A percentile compares a stretch with the other conserved stretches of the same genome.
Evolutionary conservation across 148 eudicot species (phyloP).

Genomic region (Rheum nobile): DNA sequence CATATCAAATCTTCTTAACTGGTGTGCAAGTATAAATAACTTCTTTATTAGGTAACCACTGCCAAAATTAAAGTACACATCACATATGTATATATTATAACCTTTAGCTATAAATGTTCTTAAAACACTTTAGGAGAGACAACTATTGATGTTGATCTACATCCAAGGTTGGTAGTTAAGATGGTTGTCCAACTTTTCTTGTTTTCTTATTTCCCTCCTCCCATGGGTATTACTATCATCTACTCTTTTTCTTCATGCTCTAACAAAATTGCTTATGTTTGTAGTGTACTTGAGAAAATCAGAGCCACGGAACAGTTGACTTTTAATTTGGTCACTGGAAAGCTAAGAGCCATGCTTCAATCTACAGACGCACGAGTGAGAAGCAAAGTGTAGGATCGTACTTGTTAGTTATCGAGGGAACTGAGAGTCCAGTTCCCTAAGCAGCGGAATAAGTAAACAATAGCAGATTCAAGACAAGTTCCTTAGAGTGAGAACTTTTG

Average conservation of each 20-base stretch:
- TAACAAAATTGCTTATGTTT: neutral
- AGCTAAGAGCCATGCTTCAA: constrained; percentile 83
- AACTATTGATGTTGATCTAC: constrained; percentile 61
- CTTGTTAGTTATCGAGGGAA: no score
- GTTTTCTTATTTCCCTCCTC: neutral
- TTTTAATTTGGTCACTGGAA: constrained; percentile 58
- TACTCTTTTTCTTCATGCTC: neutral
- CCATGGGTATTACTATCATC: neutral
- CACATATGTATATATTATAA: no score
- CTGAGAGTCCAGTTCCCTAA: no score
- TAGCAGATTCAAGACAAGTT: no score
- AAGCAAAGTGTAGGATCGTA: no score
- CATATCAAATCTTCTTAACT: no score
- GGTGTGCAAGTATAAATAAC: no score
- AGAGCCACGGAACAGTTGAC: constrained; percentile 80
- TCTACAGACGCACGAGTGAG: constrained; percentile 82
- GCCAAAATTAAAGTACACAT: no score
- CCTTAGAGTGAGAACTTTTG: no score
- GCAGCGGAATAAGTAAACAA: no score
- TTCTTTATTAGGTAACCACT: no score
- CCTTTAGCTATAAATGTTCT: no score
- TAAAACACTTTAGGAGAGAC: constrained; percentile 90
- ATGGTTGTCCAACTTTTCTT: neutral
- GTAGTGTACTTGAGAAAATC: constrained; percentile 58
- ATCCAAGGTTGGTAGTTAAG: constrained; percentile 40